These are phyloP conservation scores for Torrubiella hemipterigena DNA, from an alignment of 2,329 filamentous ascomycete genomes.

Conservation along the genomic window DNA sequence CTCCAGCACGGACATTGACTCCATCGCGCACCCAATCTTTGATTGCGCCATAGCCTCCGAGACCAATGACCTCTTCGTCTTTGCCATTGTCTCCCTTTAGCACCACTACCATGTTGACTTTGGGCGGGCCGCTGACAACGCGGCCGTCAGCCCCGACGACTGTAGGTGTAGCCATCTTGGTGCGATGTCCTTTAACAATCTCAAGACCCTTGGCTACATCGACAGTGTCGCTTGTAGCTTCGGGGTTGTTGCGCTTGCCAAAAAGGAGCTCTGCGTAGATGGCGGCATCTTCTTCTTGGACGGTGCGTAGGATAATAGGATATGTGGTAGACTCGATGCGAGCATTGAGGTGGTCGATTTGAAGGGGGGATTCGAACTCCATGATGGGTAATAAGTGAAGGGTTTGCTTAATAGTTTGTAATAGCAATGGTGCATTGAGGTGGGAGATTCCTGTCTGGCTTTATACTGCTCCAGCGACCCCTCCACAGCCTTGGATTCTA, in stretches of 20 bases:
- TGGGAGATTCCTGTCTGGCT: too few relatives aligned
- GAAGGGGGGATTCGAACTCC: conserved; percentile 4
- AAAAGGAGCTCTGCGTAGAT: conserved; percentile 14
- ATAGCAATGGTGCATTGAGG: too few relatives aligned
- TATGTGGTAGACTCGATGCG: conserved; percentile 11
- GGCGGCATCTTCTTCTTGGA: conserved; percentile 10
- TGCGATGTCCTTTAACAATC: conserved; percentile 11
- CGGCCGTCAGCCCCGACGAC: conserved; percentile 6
- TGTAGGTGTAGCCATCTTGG: conserved; percentile 14
- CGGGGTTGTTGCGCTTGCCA: conserved; percentile 9
- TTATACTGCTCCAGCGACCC: too few relatives aligned
- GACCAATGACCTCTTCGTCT: conserved; percentile 11
- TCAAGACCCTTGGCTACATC: conserved; percentile 7
- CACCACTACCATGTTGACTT: conserved; percentile 14
- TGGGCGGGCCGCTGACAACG: conserved; percentile 11
- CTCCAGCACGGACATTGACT: conserved; percentile 11
- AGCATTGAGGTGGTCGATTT: conserved; percentile 12
- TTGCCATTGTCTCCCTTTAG: conserved; percentile 4
- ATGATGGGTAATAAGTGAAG: conserved; percentile 1
- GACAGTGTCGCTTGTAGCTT: conserved; percentile 9
- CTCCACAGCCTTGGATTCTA: too few relatives aligned
- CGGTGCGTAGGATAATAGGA: conserved; percentile 15
- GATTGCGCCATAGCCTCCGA: conserved; percentile 17
- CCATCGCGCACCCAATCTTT: conserved; percentile 11
- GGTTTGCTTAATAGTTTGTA: background rate